Base-by-base conservation (phyloP, 768 basidiomycete species). In the Leccinum sublutescens region DNA sequence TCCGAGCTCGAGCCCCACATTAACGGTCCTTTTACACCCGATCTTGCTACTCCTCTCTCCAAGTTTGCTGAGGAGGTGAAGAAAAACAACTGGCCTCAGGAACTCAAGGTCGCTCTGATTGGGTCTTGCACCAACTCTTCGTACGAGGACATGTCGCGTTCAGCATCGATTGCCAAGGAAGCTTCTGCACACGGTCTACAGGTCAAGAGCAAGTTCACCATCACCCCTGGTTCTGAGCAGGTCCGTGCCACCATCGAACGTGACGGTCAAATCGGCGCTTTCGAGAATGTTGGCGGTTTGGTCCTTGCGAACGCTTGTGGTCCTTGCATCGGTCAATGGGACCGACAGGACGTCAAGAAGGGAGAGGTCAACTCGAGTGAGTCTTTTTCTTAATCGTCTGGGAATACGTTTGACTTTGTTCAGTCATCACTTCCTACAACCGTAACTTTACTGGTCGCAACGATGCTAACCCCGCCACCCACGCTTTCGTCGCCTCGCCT, bases 51-150 rank as follows among this genome's bases (percentile, higher is more conserved):
- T 29, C 97, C 97, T 55, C 84, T 99, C 69, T 97, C 95, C 76
- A 91, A 96, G 82, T 97, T 98, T 71, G 91, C 91, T 54, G 79
- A 81, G 33, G 93, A 86, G 66, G 93, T 91, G 61, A 93, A 93
- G 85, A 87, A 91, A 81, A 98, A 98, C 80, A 80, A 83, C 74
- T 98, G 97, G 97, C 97, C 97, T 38, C 82, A 88, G 56, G 95
- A 99, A 74, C 87, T 99, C 79, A 94, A 91, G 80, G 97, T 98
- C 68, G 93, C 86, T 61, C 88, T 99, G 59, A 98, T 99, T 74
- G 97, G 97, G 54, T 98, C 97, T 50, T 99, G 97, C 88, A 98
- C 97, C 74, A 99, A 99, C 85, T 98, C 97, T 50, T 98, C 97
- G 34, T 99, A 99, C 74, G 97, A 99, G 79, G 97, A 99, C 78